Evolutionary conservation across 2,329 filamentous ascomycete genomes (phyloP).

Genomic region (Xylaria polymorpha): DNA sequence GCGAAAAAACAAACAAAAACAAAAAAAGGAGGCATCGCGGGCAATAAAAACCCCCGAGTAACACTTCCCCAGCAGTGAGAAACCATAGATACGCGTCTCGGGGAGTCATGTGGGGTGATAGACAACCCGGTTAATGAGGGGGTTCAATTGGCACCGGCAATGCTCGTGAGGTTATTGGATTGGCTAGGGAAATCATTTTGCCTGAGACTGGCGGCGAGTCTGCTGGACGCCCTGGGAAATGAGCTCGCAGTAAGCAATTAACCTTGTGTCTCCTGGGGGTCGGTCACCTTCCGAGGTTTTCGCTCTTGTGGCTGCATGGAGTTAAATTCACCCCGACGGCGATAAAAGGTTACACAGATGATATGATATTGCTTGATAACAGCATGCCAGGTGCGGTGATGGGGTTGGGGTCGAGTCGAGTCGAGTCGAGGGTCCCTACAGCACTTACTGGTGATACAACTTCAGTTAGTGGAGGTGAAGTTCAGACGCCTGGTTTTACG

Average conservation of each 20-base stretch:
- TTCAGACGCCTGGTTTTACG: neutral
- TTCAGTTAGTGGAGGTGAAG: too few species aligned
- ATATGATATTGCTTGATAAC: neutral
- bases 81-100: constrained; percentile 16
- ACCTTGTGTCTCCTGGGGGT: neutral
- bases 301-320: neutral
- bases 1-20: neutral
- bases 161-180: constrained; percentile 33
- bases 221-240: neutral
- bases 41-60: constrained; percentile 36
- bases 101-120: constrained; percentile 38
- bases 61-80: neutral
- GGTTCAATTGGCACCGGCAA: constrained; percentile 42
- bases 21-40: constrained; percentile 23
- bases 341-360: neutral
- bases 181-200: constrained; percentile 46
- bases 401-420: too few species aligned
- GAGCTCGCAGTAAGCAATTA: constrained; percentile 10
- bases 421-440: too few species aligned
- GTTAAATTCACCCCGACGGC: too few species aligned
- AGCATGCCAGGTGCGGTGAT: neutral
- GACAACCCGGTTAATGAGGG: constrained; percentile 48
- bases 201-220: constrained; percentile 33
- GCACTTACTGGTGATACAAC: too few species aligned
- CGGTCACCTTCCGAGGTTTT: neutral